Percentiles rank a stretch among this genome's conserved stretches.
These are phyloP conservation scores for Wickerhamomyces sydowiorum DNA, from an alignment of 805 yeast genomes.

Conservation along the genomic window DNA sequence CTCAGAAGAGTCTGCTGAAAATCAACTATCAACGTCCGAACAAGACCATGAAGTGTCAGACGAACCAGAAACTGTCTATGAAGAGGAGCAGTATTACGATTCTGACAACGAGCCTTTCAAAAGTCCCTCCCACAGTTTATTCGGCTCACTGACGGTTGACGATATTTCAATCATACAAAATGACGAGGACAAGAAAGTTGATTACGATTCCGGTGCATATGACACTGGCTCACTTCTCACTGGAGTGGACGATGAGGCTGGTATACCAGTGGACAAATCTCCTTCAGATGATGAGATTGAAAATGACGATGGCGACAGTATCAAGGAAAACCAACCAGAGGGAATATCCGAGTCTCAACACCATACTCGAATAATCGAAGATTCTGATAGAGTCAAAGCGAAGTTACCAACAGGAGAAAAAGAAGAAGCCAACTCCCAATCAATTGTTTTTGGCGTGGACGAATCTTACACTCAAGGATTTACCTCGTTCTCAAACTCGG, in stretches of 20 bases:
- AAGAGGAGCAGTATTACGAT: constrained; percentile 17
- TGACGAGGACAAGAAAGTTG: constrained; percentile 4
- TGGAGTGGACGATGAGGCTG: background rate
- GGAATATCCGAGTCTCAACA: no score
- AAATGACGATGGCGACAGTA: no score
- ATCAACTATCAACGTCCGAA: no score
- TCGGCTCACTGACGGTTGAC: constrained; percentile 14
- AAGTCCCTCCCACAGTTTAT: constrained; percentile 20
- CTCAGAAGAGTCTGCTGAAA: constrained; percentile 2
- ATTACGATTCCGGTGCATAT: constrained; percentile 6
- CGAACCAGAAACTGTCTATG: constrained; percentile 1
- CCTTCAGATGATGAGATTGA: no score
- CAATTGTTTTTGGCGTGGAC: no score
- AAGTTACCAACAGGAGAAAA: no score
- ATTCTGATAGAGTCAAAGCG: background rate
- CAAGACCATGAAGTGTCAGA: background rate
- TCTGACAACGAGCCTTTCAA: constrained; percentile 18
- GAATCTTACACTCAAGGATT: no score
- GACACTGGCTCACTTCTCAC: background rate
- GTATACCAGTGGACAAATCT: no score
- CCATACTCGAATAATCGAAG: background rate
- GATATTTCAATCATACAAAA: background rate
- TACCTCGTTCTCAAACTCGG: background rate
- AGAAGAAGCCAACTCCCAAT: no score
- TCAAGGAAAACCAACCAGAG: no score